phyloP scores from a whole-genome alignment of 2,329 filamentous ascomycete genomes.

The Cladorrhinum sp. region DNA sequence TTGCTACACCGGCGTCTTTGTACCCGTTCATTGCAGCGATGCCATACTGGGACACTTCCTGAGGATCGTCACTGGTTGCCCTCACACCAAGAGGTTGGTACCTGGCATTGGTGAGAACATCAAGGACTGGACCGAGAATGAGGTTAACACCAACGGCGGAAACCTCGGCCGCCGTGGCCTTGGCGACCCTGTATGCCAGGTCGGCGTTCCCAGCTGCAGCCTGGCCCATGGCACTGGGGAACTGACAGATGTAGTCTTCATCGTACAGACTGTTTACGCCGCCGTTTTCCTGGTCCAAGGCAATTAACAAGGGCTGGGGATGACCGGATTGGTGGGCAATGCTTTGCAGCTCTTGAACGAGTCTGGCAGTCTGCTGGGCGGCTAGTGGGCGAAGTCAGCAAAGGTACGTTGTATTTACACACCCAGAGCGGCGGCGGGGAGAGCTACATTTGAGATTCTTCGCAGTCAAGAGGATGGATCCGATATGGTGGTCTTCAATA shows the following conservation, averaged over 20 bases:
- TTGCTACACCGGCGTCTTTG: conserved; percentile 83
- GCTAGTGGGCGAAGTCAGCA: conserved; percentile 50
- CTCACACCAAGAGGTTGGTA: conserved; percentile 89
- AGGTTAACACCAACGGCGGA: conserved; percentile 92
- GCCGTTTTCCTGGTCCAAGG: conserved; percentile 95
- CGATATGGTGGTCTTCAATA: conserved; percentile 81
- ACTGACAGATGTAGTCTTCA: conserved; percentile 92
- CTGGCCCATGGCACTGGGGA: conserved; percentile 93
- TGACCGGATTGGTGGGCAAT: conserved; percentile 90
- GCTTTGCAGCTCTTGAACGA: conserved; percentile 88
- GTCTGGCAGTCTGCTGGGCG: conserved; percentile 80
- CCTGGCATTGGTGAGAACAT: conserved; percentile 88
- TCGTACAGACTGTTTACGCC: conserved; percentile 96
- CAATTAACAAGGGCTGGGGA: conserved; percentile 83
- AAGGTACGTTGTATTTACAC: not conserved
- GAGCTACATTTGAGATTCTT: conserved; percentile 78
- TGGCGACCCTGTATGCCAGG: conserved; percentile 84
- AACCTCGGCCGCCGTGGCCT: conserved; percentile 89
- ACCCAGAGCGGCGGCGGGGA: not conserved
- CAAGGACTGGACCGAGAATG: conserved; percentile 88
- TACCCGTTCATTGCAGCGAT: conserved; percentile 90
- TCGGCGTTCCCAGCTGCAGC: conserved; percentile 86
- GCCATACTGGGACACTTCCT: conserved; percentile 90
- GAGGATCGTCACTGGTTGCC: conserved; percentile 87
- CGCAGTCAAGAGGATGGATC: conserved; percentile 78